Evolutionary conservation across 768 basidiomycete genomes (phyloP), one percentile per base, ranked within the genome.

Genomic region (Collybia sordida): DNA sequence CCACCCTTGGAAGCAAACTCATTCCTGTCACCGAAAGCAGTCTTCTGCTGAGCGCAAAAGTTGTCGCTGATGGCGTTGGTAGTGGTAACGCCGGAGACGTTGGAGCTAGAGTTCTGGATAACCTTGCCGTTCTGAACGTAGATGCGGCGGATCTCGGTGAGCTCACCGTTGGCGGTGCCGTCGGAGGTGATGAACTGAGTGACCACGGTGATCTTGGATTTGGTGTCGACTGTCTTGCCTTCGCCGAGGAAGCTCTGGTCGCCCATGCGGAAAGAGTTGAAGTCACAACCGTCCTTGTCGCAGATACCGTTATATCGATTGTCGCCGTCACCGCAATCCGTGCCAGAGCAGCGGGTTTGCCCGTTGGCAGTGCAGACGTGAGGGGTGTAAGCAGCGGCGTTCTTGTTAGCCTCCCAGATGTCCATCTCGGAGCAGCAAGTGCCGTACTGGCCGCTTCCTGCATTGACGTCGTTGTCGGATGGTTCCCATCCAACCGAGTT

Each of bases 241-340:
- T 58, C 54, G 43, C 73, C 73, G 60, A 64, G 65, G 70, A 72
- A 74, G 37, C 39, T 28, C 5, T 42, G 42, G 60, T 69, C 57
- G 46, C 72, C 73, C 70, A 71, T 64, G 53, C 73, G 70, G 64
- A 58, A 75, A n/a, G 73, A 70, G 66, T 74, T 75, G 72, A 72
- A 75, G 58, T 72, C 72, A 62, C 73, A 75, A 45, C 73, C 72
- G 52, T 69, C 71, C 50, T 58, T 54, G 60, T 75, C 73, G 61
- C 73, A 75, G 38, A 69, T 53, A 34, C 66, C 64, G 54, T 58
- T 59, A 61, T 70, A 68, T 34, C 67, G 52, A 54, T 65, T 57
- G 56, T 59, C 59, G 23, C 55, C 59, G 31, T 31, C 31, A 44
- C 64, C 61, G 47, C 69, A 70, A 23, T 63, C 55, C 36, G 55